Evolutionary conservation across 1,139 yeast genomes (phyloP).

Genomic region (Hemisphaericaspora subhashii): DNA sequence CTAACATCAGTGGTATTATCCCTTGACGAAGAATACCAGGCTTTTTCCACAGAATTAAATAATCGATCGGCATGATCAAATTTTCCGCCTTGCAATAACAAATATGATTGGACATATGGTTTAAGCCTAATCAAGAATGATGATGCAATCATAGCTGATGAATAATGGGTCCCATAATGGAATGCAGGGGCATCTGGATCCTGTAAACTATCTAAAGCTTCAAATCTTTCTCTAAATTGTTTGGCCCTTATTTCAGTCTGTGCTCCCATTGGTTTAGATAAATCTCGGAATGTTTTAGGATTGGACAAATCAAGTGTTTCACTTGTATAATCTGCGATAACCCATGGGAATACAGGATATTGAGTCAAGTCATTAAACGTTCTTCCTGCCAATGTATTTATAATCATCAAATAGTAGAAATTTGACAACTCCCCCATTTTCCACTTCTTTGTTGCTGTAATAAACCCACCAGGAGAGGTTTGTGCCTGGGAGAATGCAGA

Average conservation of each 20-base stretch:
- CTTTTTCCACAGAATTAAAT: slow-evolving; percentile 67
- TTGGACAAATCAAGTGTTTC: slow-evolving; percentile 59
- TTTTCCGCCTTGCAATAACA: slow-evolving; percentile 78
- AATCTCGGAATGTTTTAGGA: slow-evolving; percentile 65
- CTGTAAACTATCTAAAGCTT: slow-evolving; percentile 57
- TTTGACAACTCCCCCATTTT: slow-evolving; percentile 73
- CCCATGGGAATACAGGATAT: slow-evolving; percentile 91
- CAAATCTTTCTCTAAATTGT: slow-evolving; percentile 67
- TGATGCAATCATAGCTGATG: slow-evolving; percentile 89
- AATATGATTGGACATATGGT: slow-evolving; percentile 78
- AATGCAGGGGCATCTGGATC: slow-evolving; percentile 67
- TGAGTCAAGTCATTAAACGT: slow-evolving; percentile 86
- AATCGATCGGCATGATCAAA: slow-evolving; percentile 86
- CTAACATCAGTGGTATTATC: slow-evolving; percentile 86
- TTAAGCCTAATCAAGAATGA: slow-evolving; percentile 71
- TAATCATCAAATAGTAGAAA: slow-evolving; percentile 73
- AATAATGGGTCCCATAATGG: slow-evolving; percentile 90
- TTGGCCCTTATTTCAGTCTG: slow-evolving; percentile 59
- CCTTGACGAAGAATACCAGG: slow-evolving; percentile 76
- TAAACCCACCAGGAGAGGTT: slow-evolving; percentile 24
- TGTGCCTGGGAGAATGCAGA: slow-evolving; percentile 33
- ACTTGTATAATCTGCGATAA: slow-evolving; percentile 75
- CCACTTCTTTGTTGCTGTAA: slow-evolving; percentile 69
- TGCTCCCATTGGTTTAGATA: slow-evolving; percentile 89
- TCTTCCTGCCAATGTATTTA: slow-evolving; percentile 82